Evolutionary conservation across 192 early-diverging fungal species (phyloP).

Genomic region (Helicostylum pulchrum): DNA sequence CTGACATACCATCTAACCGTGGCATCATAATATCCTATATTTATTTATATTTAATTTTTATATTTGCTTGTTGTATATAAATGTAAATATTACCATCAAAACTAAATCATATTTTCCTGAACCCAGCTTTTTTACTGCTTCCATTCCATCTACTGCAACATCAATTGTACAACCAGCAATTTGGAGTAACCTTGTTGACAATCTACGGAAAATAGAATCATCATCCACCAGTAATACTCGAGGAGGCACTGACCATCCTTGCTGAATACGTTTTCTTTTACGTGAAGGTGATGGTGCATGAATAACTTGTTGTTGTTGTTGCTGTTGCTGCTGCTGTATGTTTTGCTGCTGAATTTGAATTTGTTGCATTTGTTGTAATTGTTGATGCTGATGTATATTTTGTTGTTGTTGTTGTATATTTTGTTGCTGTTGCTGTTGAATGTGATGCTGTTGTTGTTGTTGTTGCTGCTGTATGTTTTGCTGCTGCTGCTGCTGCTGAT

Average conservation of each 20-base stretch:
- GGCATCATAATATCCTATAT: slow-evolving; percentile 64
- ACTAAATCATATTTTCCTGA: slow-evolving; percentile 66
- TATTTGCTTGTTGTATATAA: background rate
- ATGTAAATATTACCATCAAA: slow-evolving; percentile 50
- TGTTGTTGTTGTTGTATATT: background rate
- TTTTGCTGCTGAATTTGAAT: background rate
- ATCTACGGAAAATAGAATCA: slow-evolving; percentile 54
- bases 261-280: slow-evolving; percentile 6
- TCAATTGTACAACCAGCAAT: slow-evolving; percentile 68
- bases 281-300: background rate
- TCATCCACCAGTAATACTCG: slow-evolving; percentile 67
- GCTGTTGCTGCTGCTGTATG: background rate
- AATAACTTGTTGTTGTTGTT: background rate
- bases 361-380: background rate
- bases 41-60: background rate
- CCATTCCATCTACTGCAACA: slow-evolving; percentile 64
- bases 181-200: slow-evolving; percentile 57
- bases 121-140: slow-evolving; percentile 58
- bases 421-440: background rate
- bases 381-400: background rate
- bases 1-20: slow-evolving; percentile 64
- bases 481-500: background rate
- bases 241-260: slow-evolving; percentile 44
- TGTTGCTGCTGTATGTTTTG: background rate
- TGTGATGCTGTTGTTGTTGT: background rate